Percentiles rank a stretch among this genome's conserved stretches.
phyloP scores from a whole-genome alignment of 176 grass and related monocot genomes.

The Cocos nucifera region DNA sequence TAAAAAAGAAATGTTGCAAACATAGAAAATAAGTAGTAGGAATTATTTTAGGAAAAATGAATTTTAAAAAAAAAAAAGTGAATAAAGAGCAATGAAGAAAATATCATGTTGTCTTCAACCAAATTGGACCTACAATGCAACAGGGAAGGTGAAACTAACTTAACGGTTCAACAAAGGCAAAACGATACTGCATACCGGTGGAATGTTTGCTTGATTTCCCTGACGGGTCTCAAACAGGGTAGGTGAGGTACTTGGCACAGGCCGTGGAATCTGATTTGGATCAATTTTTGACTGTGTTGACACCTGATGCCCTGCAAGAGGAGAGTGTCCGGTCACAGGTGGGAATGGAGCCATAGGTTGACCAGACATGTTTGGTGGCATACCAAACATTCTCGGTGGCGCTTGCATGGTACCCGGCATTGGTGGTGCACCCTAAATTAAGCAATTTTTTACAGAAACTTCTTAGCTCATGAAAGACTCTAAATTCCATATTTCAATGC shows the following conservation, averaged over 20 bases:
- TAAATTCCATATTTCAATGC: too few relatives aligned
- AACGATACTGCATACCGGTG: slow-evolving; percentile 40
- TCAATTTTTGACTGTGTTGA: slow-evolving; percentile 76
- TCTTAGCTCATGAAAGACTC: too few relatives aligned
- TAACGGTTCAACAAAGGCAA: too few relatives aligned
- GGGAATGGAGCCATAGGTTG: slow-evolving; percentile 31
- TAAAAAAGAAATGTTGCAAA: neutral
- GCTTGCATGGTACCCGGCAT: slow-evolving; percentile 34
- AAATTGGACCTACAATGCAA: too few relatives aligned
- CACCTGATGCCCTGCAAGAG: slow-evolving; percentile 57
- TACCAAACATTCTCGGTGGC: slow-evolving; percentile 36
- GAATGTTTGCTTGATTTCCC: slow-evolving; percentile 56
- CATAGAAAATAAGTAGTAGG: neutral
- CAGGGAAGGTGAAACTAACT: too few relatives aligned
- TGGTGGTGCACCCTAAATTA: slow-evolving; percentile 7
- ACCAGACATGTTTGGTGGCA: slow-evolving; percentile 17
- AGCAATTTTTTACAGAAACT: neutral
- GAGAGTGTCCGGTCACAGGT: slow-evolving; percentile 40
- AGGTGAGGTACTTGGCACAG: slow-evolving; percentile 49
- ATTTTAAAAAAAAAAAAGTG: too few relatives aligned
- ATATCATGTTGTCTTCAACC: too few relatives aligned
- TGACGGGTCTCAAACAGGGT: slow-evolving; percentile 64
- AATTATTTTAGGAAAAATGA: too few relatives aligned
- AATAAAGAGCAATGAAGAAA: too few relatives aligned
- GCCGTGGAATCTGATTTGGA: slow-evolving; percentile 80